Conservation (phyloP, 2,329 filamentous ascomycete genomes). For the Bipolaris victoriae region DNA sequence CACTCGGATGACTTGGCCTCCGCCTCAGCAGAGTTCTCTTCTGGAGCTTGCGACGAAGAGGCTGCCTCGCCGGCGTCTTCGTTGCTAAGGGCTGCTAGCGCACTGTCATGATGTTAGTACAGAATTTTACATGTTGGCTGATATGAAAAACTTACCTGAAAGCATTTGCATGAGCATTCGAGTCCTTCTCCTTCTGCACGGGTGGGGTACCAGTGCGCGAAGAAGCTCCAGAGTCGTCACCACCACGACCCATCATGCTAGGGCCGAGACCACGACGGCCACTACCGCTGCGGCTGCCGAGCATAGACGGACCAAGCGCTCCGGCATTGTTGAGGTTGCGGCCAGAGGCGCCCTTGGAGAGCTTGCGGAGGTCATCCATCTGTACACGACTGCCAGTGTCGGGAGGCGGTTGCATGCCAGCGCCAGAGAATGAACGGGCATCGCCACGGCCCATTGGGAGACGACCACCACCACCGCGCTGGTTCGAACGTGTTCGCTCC, state of each 20-base stretch:
- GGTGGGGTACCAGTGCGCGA: conserved; percentile 91
- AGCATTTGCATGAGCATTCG: conserved; percentile 77
- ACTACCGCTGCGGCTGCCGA: conserved; percentile 89
- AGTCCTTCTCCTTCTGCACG: conserved; percentile 66
- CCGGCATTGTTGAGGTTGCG: conserved; percentile 63
- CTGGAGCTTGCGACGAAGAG: conserved; percentile 71
- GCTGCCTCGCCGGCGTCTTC: conserved; percentile 61
- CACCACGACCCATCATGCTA: conserved; percentile 70
- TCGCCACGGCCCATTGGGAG: conserved; percentile 81
- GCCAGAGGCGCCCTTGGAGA: conserved; percentile 66
- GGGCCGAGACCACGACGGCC: conserved; percentile 78
- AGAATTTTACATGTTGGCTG: neutral
- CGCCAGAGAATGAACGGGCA: conserved; percentile 78
- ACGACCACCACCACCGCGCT: conserved; percentile 73
- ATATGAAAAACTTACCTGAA: conserved; percentile 75
- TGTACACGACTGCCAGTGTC: conserved; percentile 81
- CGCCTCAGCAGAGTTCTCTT: conserved; percentile 28
- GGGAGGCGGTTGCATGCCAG: conserved; percentile 71
- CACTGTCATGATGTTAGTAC: conserved; percentile 49
- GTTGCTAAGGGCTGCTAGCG: conserved; percentile 62
- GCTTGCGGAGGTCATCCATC: conserved; percentile 87
- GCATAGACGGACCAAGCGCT: conserved; percentile 80
- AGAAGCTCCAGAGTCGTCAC: conserved; percentile 84
- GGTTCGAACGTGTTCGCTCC: conserved; percentile 63
- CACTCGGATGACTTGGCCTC: conserved; percentile 47